Conservation (phyloP, 1,139 yeast genomes). For the Suhomyces kunorum region DNA sequence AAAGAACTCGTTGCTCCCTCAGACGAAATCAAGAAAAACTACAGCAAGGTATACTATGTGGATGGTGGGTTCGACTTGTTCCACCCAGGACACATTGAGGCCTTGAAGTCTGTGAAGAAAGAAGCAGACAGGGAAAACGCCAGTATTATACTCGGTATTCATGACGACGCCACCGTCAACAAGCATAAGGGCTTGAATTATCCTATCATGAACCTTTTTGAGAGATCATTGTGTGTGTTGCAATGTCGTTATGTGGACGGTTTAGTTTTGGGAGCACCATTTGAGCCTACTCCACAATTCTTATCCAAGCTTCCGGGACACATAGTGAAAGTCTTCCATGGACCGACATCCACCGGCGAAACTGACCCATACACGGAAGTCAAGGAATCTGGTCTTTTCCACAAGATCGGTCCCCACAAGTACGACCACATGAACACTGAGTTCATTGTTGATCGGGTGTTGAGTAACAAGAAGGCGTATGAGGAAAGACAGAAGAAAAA, state of each 20-base stretch:
- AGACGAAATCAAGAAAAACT: conserved; percentile 23
- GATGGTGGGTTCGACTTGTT: conserved; percentile 92
- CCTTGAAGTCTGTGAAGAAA: conserved; percentile 49
- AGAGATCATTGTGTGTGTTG: conserved; percentile 81
- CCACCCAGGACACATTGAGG: conserved; percentile 89
- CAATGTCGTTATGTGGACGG: conserved; percentile 88
- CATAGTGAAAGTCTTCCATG: conserved; percentile 58
- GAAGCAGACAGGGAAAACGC: conserved; percentile 40
- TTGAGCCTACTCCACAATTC: conserved; percentile 44
- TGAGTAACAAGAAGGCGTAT: conserved; percentile 62
- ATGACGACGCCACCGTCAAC: conserved; percentile 62
- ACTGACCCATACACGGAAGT: conserved; percentile 46
- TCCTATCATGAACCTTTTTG: conserved; percentile 86
- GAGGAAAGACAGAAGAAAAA: conserved; percentile 79
- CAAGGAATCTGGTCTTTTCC: conserved; percentile 38
- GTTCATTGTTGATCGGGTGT: conserved; percentile 67
- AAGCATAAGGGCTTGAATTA: conserved; percentile 62
- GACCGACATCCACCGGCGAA: conserved; percentile 50
- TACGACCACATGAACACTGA: conserved; percentile 62
- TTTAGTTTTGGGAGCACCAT: conserved; percentile 69
- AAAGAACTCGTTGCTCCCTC: conserved; percentile 42
- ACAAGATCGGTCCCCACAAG: conserved; percentile 53
- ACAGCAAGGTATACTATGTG: conserved; percentile 52
- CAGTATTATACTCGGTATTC: conserved; percentile 67
- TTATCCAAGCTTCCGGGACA: conserved; percentile 39